Evolutionary conservation across 768 basidiomycete genomes (phyloP), one percentile per base, ranked within the genome.

Genomic region (Rhodotorula kratochvilovae): DNA sequence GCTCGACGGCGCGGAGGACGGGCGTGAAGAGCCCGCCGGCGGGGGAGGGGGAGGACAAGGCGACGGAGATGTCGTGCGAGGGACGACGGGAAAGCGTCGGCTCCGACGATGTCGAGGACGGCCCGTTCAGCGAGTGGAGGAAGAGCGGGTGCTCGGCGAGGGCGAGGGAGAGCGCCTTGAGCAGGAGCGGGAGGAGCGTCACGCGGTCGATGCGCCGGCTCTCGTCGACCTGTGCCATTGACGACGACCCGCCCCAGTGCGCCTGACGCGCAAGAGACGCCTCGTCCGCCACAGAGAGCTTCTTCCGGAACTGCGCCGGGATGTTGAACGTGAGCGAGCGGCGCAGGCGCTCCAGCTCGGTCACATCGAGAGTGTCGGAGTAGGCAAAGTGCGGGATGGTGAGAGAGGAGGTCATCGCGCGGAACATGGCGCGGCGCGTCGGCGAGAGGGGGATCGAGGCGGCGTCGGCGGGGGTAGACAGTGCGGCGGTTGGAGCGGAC

Each of bases 131-230:
- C 43, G 89, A 88, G 29, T 89, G 84, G 25, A 89, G 85, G 83
- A 94, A 86, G 59, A 93, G 81, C 0, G 92, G 90, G 90, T 91
- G 91, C 78, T 90, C 87, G 70, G 84, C 81, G 89, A 93, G 90
- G 7, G 90, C 84, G 76, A 84, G 86, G 1, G 89, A 85, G 61
- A 94, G 87, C 0, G 88, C 87, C 79, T 94, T 94, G 76, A 92
- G 82, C 15, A 94, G 85, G 77, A 92, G 82, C 17, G 91, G 92
- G 43, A 94, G 87, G 80, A 89, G 90, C 0, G 91, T 92, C 42
- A 94, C 80, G 46, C 85, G 85, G 39, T 85, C 81, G 80, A 71
- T 61, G 50, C 51, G 53, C 23, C n/a, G 35, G 12, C 12, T 25
- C 13, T 66, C 61, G 4, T 63, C 68, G 33, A 62, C 61, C 51